phyloP scores from a whole-genome alignment of 352 stramenopile species.

The Phytophthora citricola region DNA sequence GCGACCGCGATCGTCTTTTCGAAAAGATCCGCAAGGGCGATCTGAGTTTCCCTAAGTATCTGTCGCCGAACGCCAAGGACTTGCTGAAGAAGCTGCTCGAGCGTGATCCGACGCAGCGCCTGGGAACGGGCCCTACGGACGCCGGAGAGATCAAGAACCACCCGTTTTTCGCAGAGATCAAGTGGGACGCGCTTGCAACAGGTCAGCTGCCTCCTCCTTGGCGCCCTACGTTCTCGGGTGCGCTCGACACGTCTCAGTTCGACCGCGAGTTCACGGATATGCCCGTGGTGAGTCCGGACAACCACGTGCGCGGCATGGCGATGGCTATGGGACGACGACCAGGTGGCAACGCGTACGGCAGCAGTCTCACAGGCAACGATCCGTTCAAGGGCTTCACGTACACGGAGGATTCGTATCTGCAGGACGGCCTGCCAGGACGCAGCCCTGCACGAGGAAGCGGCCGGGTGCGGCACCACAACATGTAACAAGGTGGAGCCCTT shows the following conservation, averaged over 20 bases:
- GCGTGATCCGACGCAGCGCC: slow-evolving; percentile 92
- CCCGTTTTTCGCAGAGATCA: slow-evolving; percentile 81
- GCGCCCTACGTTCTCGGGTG: slow-evolving; percentile 92
- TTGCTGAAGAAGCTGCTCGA: slow-evolving; percentile 94
- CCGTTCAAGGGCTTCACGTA: slow-evolving; percentile 90
- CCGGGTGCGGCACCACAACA: slow-evolving; percentile 41
- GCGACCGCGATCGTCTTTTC: slow-evolving; percentile 96
- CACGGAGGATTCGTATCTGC: slow-evolving; percentile 82
- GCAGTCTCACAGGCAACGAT: slow-evolving; percentile 67
- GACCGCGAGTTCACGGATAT: slow-evolving; percentile 98
- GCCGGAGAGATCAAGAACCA: slow-evolving; percentile 86
- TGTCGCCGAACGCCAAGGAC: slow-evolving; percentile 85
- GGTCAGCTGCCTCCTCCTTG: slow-evolving; percentile 89
- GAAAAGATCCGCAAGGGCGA: slow-evolving; percentile 97
- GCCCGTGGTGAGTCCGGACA: slow-evolving; percentile 94
- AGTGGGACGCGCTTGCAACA: slow-evolving; percentile 70
- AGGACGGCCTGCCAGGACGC: slow-evolving; percentile 56
- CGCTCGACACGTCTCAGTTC: slow-evolving; percentile 98
- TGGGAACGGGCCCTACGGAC: slow-evolving; percentile 91
- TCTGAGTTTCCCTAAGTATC: slow-evolving; percentile 96
- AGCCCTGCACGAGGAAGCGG: slow-evolving; percentile 32
- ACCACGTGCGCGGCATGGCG: slow-evolving; percentile 64
- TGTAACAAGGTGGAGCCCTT: slow-evolving; percentile 25
- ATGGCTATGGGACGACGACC: slow-evolving; percentile 57
- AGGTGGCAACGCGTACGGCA: slow-evolving; percentile 49